Evolutionary conservation across 2,329 filamentous ascomycete genomes (phyloP), one percentile per base, ranked within the genome.

Genomic region (Aureobasidium melanogenum): DNA sequence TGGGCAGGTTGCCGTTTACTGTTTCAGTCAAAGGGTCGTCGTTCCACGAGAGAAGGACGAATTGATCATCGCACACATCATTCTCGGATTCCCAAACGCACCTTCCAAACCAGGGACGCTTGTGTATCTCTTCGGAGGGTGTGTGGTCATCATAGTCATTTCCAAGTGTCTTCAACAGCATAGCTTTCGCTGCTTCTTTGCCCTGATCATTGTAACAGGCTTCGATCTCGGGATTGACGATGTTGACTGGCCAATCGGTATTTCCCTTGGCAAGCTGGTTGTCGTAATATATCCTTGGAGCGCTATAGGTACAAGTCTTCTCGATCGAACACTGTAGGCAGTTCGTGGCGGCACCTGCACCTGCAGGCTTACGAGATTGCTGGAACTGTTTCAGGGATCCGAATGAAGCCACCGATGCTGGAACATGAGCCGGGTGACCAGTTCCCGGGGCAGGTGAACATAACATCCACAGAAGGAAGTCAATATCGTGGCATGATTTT

Each of bases 401-500:
- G 0, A 82, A 82, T 0, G 91, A 96, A 0, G 85, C 82, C n/a
- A 97, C 81, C 1, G 81, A 83, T 6, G 84, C 80, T 0, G 93
- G 93, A 0, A 93, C 78, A 72, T 97, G 92, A 0, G 88, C 82
- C 15, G 78, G 73, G 26, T 66, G 64, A 75, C 70, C 68, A 1
- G 77, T 69, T 2, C 50, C 44, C 3, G 65, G 46, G 0, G 81
- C 73, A 0, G 90, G 89, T 0, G 89, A 90, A 70, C 87, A 93
- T 12, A 97, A 81, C 50, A 97, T 77, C 94, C 94, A 99, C 17
- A 97, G 79, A 5, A 97, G 76, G 62, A 97, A 84, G 70, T 99
- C 94, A 54, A 99, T 89, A 68, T 99, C 94, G 69, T 99, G 94
- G 67, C 94, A 97, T 63, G 90, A 95, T 75, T 97, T 99, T 2